phyloP scores from a whole-genome alignment of 176 grass and related monocot species.

The Lolium multiflorum region DNA sequence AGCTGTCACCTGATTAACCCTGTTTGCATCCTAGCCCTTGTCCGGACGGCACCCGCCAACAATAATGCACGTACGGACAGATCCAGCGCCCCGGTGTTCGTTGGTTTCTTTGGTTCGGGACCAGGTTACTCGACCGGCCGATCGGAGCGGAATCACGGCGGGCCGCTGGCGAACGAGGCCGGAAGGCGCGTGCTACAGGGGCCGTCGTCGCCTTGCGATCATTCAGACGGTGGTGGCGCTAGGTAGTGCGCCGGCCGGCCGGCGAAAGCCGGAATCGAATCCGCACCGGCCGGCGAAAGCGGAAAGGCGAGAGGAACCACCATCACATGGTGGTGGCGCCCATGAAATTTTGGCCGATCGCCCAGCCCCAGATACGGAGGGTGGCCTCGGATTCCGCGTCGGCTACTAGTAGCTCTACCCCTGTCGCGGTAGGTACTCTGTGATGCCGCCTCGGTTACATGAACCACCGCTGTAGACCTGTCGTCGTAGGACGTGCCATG shows the following conservation, averaged over 20 bases:
- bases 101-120: not conserved
- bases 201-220: constrained; percentile 16
- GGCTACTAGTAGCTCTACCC: not conserved
- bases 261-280: not conserved
- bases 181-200: not conserved
- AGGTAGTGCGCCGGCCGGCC: not conserved
- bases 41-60: not conserved
- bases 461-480: not conserved
- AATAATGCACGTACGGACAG: constrained; percentile 28
- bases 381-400: not conserved
- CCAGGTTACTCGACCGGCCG: not conserved
- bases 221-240: not conserved
- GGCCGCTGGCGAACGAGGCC: not conserved
- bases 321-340: constrained; percentile 40
- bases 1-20: constrained; percentile 16
- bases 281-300: not conserved
- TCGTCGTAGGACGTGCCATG: not conserved
- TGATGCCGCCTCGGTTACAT: not conserved
- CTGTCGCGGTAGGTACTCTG: no score
- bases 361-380: not conserved
- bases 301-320: not conserved
- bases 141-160: not conserved
- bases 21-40: not conserved
- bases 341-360: not conserved
- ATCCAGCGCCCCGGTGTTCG: not conserved